phyloP scores from a whole-genome alignment of 2,329 filamentous ascomycete species.

The Colletotrichum melonis region DNA sequence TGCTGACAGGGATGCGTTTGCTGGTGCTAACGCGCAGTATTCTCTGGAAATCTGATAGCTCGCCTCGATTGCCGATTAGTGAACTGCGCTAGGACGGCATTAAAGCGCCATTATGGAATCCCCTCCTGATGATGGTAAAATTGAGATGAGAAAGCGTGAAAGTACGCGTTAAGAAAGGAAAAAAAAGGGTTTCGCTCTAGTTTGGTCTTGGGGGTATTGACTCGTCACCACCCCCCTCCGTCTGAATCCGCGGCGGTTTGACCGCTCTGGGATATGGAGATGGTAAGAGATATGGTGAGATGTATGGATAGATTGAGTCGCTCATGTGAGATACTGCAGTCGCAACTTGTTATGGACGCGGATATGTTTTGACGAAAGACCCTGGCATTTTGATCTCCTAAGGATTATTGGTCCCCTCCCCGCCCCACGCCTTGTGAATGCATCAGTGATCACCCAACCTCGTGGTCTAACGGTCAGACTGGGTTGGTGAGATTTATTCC shows the following conservation, averaged over 20 bases:
- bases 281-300: not conserved
- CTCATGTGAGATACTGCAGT: slow-evolving; percentile 21
- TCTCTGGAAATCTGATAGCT: slow-evolving; percentile 30
- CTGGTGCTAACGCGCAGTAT: not conserved
- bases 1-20: slow-evolving; percentile 7
- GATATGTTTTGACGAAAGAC: not conserved
- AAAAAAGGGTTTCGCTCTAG: not conserved
- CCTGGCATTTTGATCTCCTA: not conserved
- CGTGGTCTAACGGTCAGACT: not conserved
- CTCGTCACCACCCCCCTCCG: not conserved
- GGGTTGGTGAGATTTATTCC: not conserved
- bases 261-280: not conserved
- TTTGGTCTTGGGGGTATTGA: not conserved
- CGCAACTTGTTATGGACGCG: not conserved
- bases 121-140: not conserved
- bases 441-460: not conserved
- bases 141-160: not conserved
- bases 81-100: slow-evolving; percentile 14
- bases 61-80: slow-evolving; percentile 26
- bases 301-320: too few species aligned
- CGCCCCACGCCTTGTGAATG: not conserved
- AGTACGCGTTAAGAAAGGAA: not conserved
- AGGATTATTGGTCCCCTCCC: not conserved
- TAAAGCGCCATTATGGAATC: not conserved
- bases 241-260: slow-evolving; percentile 9